phyloP scores from a whole-genome alignment of 345 rosid genomes.

The Aethionema arabicum region DNA sequence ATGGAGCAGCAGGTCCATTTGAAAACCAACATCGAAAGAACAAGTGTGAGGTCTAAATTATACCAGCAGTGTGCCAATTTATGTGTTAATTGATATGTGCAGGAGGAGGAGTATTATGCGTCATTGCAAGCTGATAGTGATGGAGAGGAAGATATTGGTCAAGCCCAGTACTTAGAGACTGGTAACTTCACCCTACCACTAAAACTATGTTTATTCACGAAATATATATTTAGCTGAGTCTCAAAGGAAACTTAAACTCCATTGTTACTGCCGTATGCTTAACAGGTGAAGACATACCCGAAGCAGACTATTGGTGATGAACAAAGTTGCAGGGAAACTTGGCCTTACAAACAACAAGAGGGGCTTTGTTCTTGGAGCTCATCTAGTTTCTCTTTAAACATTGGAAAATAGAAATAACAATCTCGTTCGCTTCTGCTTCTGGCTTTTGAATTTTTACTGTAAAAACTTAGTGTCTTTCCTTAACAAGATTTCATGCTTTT shows the following conservation, averaged over 20 bases:
- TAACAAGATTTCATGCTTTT: not conserved
- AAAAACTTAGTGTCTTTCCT: not conserved
- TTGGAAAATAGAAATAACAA: not conserved
- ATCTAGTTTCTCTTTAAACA: not conserved
- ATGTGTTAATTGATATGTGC: not conserved
- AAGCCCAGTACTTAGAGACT: slow-evolving; percentile 71
- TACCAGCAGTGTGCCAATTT: not conserved
- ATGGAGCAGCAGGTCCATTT: too few species aligned
- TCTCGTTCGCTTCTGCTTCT: too few species aligned
- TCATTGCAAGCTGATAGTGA: slow-evolving; percentile 15
- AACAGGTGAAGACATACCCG: slow-evolving; percentile 12
- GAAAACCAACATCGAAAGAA: too few species aligned
- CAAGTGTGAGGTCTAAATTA: too few species aligned
- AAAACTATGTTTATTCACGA: not conserved
- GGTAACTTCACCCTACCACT: slow-evolving; percentile 40
- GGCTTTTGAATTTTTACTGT: not conserved
- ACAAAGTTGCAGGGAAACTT: slow-evolving; percentile 14
- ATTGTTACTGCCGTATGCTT: not conserved
- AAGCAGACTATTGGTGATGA: not conserved
- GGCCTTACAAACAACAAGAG: slow-evolving; percentile 11
- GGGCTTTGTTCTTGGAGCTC: not conserved
- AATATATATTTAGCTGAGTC: too few species aligned
- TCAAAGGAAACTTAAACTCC: not conserved
- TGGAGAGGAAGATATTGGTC: slow-evolving; percentile 56
- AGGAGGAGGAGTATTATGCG: too few species aligned